Percentiles rank a stretch among this genome's conserved stretches.
phyloP scores from a whole-genome alignment of 352 stramenopile species.

The Hyaloperonospora brassicae region DNA sequence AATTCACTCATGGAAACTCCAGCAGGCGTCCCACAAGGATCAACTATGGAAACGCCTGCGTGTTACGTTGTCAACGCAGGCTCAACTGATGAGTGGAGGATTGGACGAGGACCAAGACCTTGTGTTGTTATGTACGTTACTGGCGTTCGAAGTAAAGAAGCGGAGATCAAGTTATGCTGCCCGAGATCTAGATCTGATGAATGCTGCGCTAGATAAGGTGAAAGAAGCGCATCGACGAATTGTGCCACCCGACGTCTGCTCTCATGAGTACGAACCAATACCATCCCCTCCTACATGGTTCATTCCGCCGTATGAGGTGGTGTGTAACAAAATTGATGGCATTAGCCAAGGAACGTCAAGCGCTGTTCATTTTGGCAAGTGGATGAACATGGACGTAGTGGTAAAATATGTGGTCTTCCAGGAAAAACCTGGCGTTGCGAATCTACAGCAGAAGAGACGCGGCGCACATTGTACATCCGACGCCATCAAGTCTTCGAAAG shows the following conservation, averaged over 20 bases:
- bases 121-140: conserved; percentile 8
- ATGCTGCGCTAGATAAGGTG: conserved; percentile 13
- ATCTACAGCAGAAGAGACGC: conserved; percentile 8
- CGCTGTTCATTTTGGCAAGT: conserved; percentile 25
- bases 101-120: conserved; percentile 17
- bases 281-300: conserved; percentile 20
- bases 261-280: conserved; percentile 5
- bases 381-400: conserved; percentile 20
- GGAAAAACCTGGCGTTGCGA: conserved; percentile 4
- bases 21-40: conserved; percentile 12
- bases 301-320: conserved; percentile 26
- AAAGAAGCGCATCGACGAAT: conserved; percentile 10
- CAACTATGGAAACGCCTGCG: conserved; percentile 25
- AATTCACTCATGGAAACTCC: conserved; percentile 20
- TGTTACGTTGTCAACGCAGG: conserved; percentile 14
- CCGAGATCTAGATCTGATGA: conserved; percentile 14
- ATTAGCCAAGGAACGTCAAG: conserved; percentile 21
- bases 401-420: conserved; percentile 22
- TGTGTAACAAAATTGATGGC: conserved; percentile 18
- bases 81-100: conserved; percentile 9
- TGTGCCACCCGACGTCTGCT: conserved; percentile 2
- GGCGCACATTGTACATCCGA: conserved; percentile 5
- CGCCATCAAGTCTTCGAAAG: conserved; percentile 2
- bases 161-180: conserved; percentile 13
- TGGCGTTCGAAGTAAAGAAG: conserved; percentile 23